Evolutionary conservation across 2,329 filamentous ascomycete species (phyloP).

Genomic region (Exophiala alcalophila): DNA sequence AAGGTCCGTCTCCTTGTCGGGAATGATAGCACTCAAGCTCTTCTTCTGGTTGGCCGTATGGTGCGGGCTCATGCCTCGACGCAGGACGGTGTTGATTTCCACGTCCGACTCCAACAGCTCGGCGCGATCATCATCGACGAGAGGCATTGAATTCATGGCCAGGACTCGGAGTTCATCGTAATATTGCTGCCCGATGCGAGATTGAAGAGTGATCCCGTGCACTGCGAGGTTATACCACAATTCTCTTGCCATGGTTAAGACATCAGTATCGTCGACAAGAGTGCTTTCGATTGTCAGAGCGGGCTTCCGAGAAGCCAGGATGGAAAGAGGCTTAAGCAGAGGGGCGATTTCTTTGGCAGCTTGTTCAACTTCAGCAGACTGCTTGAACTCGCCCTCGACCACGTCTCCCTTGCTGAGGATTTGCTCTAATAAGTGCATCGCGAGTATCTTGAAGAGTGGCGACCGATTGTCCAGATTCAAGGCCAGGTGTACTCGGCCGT

Average conservation of each 20-base stretch:
- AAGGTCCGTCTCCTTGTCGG: slow-evolving; percentile 74
- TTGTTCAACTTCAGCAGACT: slow-evolving; percentile 74
- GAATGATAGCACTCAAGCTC: slow-evolving; percentile 68
- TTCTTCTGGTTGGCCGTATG: slow-evolving; percentile 78
- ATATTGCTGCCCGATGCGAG: slow-evolving; percentile 69
- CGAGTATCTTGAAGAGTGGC: slow-evolving; percentile 75
- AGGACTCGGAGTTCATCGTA: slow-evolving; percentile 75
- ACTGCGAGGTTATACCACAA: slow-evolving; percentile 98
- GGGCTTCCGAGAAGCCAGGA: slow-evolving; percentile 67
- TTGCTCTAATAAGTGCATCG: slow-evolving; percentile 77
- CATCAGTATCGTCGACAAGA: slow-evolving; percentile 59
- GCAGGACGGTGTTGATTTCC: slow-evolving; percentile 88
- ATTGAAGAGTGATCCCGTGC: slow-evolving; percentile 79
- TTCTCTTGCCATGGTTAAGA: slow-evolving; percentile 73
- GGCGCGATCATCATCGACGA: slow-evolving; percentile 83
- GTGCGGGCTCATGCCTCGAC: slow-evolving; percentile 77
- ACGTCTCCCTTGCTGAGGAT: slow-evolving; percentile 89
- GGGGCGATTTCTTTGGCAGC: slow-evolving; percentile 85
- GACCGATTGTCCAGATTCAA: slow-evolving; percentile 64
- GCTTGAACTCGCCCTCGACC: slow-evolving; percentile 68
- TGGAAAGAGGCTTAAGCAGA: slow-evolving; percentile 79
- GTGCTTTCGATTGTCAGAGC: slow-evolving; percentile 32
- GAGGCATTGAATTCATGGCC: slow-evolving; percentile 79
- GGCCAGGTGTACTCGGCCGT: slow-evolving; percentile 78
- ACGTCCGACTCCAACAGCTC: slow-evolving; percentile 95